These are phyloP conservation scores for Beauveria sp. DNA, from an alignment of 2,329 filamentous ascomycete genomes.

Conservation along the genomic window DNA sequence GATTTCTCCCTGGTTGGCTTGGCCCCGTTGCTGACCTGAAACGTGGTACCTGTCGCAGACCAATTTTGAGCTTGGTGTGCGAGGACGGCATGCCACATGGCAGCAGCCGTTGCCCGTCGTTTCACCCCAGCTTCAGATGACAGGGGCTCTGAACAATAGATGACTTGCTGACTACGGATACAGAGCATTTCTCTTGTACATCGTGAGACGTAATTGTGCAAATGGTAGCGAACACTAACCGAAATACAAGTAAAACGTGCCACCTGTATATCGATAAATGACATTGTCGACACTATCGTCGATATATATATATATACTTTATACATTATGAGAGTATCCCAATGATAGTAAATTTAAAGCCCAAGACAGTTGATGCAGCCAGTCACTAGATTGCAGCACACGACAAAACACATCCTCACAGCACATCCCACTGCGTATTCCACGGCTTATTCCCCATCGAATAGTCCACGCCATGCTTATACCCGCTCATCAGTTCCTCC, in stretches of 20 bases:
- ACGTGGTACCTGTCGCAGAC: not conserved
- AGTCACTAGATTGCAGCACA: too few species aligned
- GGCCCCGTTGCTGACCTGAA: not conserved
- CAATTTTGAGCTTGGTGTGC: not conserved
- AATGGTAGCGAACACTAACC: not conserved
- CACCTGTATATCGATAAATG: not conserved
- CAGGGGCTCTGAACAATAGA: not conserved
- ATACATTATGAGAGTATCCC: not conserved
- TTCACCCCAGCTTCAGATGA: slow-evolving; percentile 5
- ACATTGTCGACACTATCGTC: not conserved
- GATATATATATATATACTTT: not conserved
- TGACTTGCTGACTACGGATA: not conserved
- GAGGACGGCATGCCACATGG: not conserved
- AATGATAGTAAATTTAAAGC: too few species aligned
- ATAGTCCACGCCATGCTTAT: slow-evolving; percentile 55
- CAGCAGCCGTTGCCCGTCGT: not conserved
- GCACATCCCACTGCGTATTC: slow-evolving; percentile 34
- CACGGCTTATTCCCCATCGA: slow-evolving; percentile 44
- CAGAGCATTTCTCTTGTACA: too few species aligned
- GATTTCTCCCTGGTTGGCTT: not conserved
- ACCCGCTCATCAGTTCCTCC: slow-evolving; percentile 59
- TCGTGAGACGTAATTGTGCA: too few species aligned
- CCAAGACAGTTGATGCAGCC: too few species aligned
- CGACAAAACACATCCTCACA: slow-evolving; percentile 16
- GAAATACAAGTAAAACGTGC: too few species aligned